phyloP scores from a whole-genome alignment of 2,329 filamentous ascomycete genomes.

The Aspergillus udagawae region DNA sequence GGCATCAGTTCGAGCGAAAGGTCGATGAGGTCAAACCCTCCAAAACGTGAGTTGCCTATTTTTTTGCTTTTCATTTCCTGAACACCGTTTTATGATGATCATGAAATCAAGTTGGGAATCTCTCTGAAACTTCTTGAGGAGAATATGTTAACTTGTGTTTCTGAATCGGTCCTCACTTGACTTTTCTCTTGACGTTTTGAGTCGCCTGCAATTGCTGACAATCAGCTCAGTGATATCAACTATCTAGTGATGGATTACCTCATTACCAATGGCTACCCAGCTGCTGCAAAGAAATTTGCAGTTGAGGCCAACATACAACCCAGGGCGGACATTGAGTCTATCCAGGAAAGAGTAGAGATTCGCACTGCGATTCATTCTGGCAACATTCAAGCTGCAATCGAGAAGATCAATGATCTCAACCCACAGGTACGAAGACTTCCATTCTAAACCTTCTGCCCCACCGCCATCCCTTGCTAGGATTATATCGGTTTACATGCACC shows the following conservation, averaged over 20 bases:
- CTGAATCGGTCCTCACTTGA: conserved; percentile 47
- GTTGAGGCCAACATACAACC: conserved; percentile 84
- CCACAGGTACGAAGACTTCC: conserved; percentile 83
- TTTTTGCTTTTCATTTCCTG: conserved; percentile 1
- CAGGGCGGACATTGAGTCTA: conserved; percentile 66
- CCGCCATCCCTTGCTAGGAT: conserved; percentile 66
- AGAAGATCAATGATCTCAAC: conserved; percentile 82
- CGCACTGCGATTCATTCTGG: conserved; percentile 80
- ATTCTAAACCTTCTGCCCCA: not conserved
- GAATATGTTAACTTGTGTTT: conserved; percentile 76
- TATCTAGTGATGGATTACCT: conserved; percentile 94
- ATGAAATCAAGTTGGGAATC: conserved; percentile 97
- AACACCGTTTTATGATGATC: conserved; percentile 68
- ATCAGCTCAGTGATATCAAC: conserved; percentile 75
- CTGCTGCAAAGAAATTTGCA: conserved; percentile 88
- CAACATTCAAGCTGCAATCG: conserved; percentile 79
- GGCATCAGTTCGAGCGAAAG: conserved; percentile 73
- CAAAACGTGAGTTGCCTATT: conserved; percentile 68
- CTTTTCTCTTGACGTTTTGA: conserved; percentile 1
- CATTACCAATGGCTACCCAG: conserved; percentile 90
- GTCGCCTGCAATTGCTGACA: conserved; percentile 26
- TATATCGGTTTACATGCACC: conserved; percentile 99
- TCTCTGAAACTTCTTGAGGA: conserved; percentile 98
- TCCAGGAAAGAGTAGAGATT: conserved; percentile 76
- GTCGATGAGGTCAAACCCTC: conserved; percentile 80